A percentile compares a stretch with the other conserved stretches of the same genome.
phyloP scores from a whole-genome alignment of 1,284 basidiomycete genomes.

The Leccinum huronense region DNA sequence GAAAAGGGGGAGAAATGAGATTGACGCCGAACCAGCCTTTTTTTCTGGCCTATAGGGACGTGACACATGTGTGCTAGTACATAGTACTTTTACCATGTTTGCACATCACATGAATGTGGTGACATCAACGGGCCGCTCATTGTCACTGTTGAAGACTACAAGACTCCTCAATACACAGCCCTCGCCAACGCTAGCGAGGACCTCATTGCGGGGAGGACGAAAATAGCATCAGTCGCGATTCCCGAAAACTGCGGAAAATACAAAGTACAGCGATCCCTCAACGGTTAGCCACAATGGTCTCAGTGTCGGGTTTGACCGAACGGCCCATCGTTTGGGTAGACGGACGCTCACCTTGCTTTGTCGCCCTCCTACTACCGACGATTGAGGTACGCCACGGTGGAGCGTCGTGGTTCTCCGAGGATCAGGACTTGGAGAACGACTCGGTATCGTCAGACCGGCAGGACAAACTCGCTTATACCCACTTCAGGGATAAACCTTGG shows the following conservation, averaged over 20 bases:
- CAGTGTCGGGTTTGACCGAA: conserved; percentile 9
- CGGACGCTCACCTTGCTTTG: conserved; percentile 2
- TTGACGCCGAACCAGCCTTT: conserved; percentile 59
- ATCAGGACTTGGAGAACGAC: conserved; percentile 11
- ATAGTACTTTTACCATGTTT: neutral
- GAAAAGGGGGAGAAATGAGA: conserved; percentile 58
- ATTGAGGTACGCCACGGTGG: neutral
- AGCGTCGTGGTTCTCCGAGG: conserved; percentile 12
- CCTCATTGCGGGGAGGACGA: neutral
- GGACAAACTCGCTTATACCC: neutral
- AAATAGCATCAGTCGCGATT: conserved; percentile 1
- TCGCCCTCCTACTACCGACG: conserved; percentile 2
- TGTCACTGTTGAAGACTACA: neutral
- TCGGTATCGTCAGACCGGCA: neutral
- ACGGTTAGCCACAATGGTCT: conserved; percentile 10
- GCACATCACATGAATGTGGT: neutral
- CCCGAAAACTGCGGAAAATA: neutral
- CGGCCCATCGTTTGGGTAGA: conserved; percentile 2
- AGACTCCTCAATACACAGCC: neutral
- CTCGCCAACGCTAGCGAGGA: neutral
- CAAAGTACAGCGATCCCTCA: neutral
- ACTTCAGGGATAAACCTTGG: neutral
- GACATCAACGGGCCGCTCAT: neutral
- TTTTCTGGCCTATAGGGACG: conserved; percentile 60
- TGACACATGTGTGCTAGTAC: neutral